Base-by-base conservation (phyloP, 257 asterid genomes). In the Solanum bulbocastanum region DNA sequence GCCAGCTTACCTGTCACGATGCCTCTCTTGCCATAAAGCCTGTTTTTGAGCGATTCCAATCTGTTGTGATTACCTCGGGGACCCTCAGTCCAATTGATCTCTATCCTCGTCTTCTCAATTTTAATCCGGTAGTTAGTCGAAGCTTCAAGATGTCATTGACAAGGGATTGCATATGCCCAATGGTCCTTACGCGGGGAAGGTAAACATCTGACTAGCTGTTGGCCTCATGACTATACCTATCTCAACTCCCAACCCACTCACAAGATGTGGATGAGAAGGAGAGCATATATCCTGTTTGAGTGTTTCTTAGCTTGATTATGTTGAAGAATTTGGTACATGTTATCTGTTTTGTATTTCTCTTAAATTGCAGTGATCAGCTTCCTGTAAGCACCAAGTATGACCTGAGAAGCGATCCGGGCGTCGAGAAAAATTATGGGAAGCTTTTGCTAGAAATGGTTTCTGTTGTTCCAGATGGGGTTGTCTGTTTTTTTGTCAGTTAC, bases 21-120 rank as follows among this genome's bases (percentile, higher is more conserved):
- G 99, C 99, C 87, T 97, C 99, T 87, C 98, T 97, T 90, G 99
- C 99, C 87, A 94, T 97, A 90, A 97, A 94, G 94, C 99, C 99
- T 8, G 99, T 97, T 84, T 97, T 97, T 89, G 98, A 97, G 88
- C 94, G 99, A 86, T 96, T 97, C 89, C 99, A 97, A 73, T 97
- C 99, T 30, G 99, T 97, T 88, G 95, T 97, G 86, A 97, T 97
- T 85, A 97, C 99, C 52, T 97, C 99, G 84, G 99, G 99, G 81
- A 97, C 99, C 86, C 94, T 97, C 87, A 97, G 99, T 89, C 99
- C 99, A 85, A 97, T 97, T 92, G 99, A 97, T 94, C 98, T 97
- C 76, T 97, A 97, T 90, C 99, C 99, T 33, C 98, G 98, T 83
- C 99, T 97, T 86, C 97, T 97, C 86, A 93, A 92, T 92, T 97